Percentiles rank a stretch among this genome's conserved stretches.
Evolutionary conservation across 768 basidiomycete genomes (phyloP).

Genomic region (Baorangia bicolor): DNA sequence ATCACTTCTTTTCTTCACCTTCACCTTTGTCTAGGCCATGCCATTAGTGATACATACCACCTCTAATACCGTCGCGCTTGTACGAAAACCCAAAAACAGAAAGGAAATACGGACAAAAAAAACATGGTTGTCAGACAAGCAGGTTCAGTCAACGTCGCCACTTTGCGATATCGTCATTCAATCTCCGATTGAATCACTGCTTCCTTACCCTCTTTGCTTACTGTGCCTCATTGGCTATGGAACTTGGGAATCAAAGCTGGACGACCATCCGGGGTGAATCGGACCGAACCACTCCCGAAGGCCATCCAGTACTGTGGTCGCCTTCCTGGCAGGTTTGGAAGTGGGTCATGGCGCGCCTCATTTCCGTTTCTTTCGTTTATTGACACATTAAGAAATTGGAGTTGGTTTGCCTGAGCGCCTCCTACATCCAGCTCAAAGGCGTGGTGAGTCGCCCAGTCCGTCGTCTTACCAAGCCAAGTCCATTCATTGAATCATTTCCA

Average conservation of each 20-base stretch:
- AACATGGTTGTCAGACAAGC: not conserved
- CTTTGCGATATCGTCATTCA: not conserved
- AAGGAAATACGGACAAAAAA: not conserved
- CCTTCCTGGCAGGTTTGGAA: not conserved
- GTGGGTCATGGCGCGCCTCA: not conserved
- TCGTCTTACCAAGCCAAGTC: not conserved
- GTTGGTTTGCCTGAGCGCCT: too few relatives aligned
- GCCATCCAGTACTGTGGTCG: not conserved
- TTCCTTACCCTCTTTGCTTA: too few relatives aligned
- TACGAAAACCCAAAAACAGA: slow-evolving; percentile 10
- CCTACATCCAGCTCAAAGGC: not conserved
- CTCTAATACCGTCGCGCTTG: slow-evolving; percentile 7
- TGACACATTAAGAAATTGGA: not conserved
- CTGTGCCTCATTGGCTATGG: too few relatives aligned
- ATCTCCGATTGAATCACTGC: not conserved
- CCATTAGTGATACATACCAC: slow-evolving; percentile 8
- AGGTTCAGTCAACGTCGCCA: not conserved
- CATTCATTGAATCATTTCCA: not conserved
- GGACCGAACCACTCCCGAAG: not conserved
- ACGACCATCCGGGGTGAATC: not conserved
- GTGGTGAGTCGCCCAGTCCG: not conserved
- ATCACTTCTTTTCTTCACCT: not conserved
- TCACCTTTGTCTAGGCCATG: not conserved
- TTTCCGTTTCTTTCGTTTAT: not conserved
- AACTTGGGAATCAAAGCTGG: not conserved